A percentile compares a stretch with the other conserved stretches of the same genome.
Evolutionary conservation across 1,284 basidiomycete genomes (phyloP).

Genomic region (Schizopora paradoxa): DNA sequence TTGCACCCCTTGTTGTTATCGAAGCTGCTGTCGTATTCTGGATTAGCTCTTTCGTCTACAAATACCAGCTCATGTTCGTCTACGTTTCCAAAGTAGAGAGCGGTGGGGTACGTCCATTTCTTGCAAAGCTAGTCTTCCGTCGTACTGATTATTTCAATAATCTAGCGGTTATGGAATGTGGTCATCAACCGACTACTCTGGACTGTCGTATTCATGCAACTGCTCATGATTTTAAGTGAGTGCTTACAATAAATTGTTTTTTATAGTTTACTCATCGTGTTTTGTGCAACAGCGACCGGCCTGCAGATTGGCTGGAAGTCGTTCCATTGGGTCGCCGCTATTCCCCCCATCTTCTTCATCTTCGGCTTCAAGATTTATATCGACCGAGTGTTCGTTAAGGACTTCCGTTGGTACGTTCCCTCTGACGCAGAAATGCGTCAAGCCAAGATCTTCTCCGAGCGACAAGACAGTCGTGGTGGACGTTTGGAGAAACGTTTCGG

Average conservation of each 20-base stretch:
- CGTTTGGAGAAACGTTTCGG: conserved; percentile 81
- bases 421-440: conserved; percentile 63
- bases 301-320: conserved; percentile 74
- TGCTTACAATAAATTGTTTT: conserved; percentile 18
- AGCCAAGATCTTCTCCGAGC: conserved; percentile 67
- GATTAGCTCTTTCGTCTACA: conserved; percentile 78
- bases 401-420: conserved; percentile 79
- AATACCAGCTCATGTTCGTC: conserved; percentile 93
- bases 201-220: conserved; percentile 76
- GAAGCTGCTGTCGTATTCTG: conserved; percentile 79
- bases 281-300: conserved; percentile 61
- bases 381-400: conserved; percentile 56
- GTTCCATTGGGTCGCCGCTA: conserved; percentile 63
- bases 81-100: conserved; percentile 84
- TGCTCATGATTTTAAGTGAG: conserved; percentile 82
- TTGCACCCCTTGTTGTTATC: conserved; percentile 83
- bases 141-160: conserved; percentile 2
- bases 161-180: conserved; percentile 87
- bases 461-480: conserved; percentile 60
- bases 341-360: conserved; percentile 76
- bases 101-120: conserved; percentile 64
- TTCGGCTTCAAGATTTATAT: conserved; percentile 81
- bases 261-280: conserved; percentile 14
- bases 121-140: background rate
- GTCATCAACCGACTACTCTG: conserved; percentile 80